Percentiles rank a stretch among this genome's conserved stretches.
These are phyloP conservation scores for Cercospora sp. DNA, from an alignment of 2,329 filamentous ascomycete genomes.

Conservation along the genomic window DNA sequence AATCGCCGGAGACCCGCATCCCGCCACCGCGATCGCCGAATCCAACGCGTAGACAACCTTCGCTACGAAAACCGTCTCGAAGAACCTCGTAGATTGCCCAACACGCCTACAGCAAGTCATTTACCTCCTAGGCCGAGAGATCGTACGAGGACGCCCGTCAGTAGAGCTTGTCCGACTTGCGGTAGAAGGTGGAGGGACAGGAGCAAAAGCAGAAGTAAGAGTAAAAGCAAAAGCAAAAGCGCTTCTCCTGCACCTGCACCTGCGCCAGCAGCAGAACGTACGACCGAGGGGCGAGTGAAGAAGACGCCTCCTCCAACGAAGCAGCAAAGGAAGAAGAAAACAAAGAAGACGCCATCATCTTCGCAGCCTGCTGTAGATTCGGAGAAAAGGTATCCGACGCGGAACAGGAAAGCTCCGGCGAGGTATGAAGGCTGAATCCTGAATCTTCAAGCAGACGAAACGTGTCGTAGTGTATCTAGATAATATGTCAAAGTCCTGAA, in stretches of 20 bases:
- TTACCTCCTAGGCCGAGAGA: conserved; percentile 18
- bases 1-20: neutral
- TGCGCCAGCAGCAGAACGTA: neutral
- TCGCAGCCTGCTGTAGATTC: neutral
- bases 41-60: conserved; percentile 22
- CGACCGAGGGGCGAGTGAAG: neutral
- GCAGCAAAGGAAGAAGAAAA: neutral
- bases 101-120: conserved; percentile 26
- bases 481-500: neutral
- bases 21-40: conserved; percentile 11
- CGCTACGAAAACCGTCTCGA: conserved; percentile 23
- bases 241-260: neutral
- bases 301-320: neutral
- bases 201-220: neutral
- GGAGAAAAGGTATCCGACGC: neutral
- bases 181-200: conserved; percentile 20
- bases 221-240: neutral
- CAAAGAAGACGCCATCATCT: neutral
- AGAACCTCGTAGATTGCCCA: conserved; percentile 19
- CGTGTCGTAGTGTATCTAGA: neutral
- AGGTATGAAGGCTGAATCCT: neutral
- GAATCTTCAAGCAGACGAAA: neutral
- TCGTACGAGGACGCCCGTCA: conserved; percentile 10
- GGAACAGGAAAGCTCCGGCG: neutral
- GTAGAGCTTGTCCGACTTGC: conserved; percentile 20